Percentiles rank a stretch among this genome's conserved stretches.
phyloP scores from a whole-genome alignment of 2,329 filamentous ascomycete species.

The Aspergillus calidoustus region DNA sequence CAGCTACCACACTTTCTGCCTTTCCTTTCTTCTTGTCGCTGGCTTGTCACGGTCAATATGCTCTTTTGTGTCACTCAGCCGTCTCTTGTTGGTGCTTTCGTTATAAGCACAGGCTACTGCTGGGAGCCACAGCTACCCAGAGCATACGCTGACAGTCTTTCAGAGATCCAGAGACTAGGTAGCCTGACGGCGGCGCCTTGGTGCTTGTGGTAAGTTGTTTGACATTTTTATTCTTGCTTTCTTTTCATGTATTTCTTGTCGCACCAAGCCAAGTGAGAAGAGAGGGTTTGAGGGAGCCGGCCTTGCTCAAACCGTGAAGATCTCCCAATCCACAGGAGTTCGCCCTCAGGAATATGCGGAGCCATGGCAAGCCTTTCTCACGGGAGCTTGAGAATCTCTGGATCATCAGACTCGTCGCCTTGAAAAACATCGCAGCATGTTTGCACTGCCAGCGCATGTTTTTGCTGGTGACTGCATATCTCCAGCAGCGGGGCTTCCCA shows the following conservation, averaged over 20 bases:
- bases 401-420: not conserved
- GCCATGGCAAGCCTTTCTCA: not conserved
- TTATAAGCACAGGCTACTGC: slow-evolving; percentile 1
- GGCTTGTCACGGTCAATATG: not conserved
- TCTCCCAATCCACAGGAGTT: not conserved
- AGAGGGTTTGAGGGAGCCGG: not conserved
- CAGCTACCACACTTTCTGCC: not conserved
- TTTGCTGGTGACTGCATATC: slow-evolving; percentile 11
- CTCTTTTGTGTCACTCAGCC: not conserved
- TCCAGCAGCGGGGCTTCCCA: slow-evolving; percentile 11
- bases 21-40: not conserved
- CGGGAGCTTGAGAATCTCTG: not conserved
- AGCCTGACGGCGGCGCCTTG: not conserved
- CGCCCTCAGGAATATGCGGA: slow-evolving; percentile 1
- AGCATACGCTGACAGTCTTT: slow-evolving; percentile 4
- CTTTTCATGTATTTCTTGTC: not conserved
- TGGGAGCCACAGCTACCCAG: not conserved
- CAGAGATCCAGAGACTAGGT: not conserved
- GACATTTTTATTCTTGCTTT: not conserved
- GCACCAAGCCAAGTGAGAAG: not conserved
- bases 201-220: slow-evolving; percentile 5
- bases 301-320: slow-evolving; percentile 6
- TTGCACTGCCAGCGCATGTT: not conserved
- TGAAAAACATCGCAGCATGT: not conserved
- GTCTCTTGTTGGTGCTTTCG: not conserved